A percentile compares a stretch with the other conserved stretches of the same genome.
phyloP scores from a whole-genome alignment of 2,329 filamentous ascomycete species.

The Metarhizium anisopliae region DNA sequence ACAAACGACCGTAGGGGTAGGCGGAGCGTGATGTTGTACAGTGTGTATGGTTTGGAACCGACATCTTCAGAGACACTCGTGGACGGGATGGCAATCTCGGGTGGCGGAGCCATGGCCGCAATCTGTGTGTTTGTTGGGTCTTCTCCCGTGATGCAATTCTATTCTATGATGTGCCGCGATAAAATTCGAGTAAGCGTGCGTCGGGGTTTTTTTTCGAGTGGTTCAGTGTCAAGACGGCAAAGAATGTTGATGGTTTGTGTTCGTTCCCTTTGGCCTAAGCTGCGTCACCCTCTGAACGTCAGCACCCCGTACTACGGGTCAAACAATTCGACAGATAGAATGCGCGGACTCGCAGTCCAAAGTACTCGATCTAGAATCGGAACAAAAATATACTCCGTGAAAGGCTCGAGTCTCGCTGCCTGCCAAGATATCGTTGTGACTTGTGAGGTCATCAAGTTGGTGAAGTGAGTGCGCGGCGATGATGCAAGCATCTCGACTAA shows the following conservation, averaged over 20 bases:
- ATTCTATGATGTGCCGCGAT: neutral
- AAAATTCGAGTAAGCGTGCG: too few relatives aligned
- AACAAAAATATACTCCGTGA: neutral
- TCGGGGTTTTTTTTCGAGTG: too few relatives aligned
- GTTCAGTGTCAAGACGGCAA: too few relatives aligned
- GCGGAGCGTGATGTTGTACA: slow-evolving; percentile 70
- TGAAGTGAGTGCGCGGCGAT: neutral
- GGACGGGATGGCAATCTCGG: slow-evolving; percentile 60
- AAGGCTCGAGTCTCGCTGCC: neutral
- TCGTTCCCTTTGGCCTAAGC: too few relatives aligned
- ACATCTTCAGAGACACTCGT: slow-evolving; percentile 46
- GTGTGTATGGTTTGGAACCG: slow-evolving; percentile 57
- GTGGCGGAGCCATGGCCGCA: slow-evolving; percentile 49
- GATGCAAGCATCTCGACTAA: neutral
- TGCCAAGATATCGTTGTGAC: neutral
- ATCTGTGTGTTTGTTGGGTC: slow-evolving; percentile 18
- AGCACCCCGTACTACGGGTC: too few relatives aligned
- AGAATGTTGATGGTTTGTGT: too few relatives aligned
- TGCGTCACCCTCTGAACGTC: too few relatives aligned
- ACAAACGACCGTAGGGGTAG: slow-evolving; percentile 69
- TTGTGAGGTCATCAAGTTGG: neutral
- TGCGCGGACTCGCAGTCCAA: neutral
- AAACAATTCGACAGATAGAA: neutral
- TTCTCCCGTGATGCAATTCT: neutral
- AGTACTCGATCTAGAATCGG: neutral